phyloP scores from a whole-genome alignment of 1,284 basidiomycete genomes.

The Schizophyllum commune region DNA sequence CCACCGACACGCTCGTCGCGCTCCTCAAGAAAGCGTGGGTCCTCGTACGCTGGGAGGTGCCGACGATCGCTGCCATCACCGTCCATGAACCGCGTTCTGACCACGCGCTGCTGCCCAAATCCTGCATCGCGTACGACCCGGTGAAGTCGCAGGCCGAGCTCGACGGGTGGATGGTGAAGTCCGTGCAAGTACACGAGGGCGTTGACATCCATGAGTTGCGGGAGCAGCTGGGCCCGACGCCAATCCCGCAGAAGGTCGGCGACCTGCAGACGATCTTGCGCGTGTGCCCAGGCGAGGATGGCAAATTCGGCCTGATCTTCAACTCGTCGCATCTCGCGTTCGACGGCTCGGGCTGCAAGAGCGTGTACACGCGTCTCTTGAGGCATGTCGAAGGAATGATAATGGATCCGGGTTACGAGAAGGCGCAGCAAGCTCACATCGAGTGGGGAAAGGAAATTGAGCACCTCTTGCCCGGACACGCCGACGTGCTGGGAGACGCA shows the following conservation, averaged over 20 bases:
- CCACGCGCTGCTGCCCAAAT: background rate
- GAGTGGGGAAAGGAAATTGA: background rate
- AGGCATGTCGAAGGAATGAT: background rate
- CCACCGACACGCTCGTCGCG: background rate
- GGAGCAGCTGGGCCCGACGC: background rate
- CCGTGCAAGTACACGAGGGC: background rate
- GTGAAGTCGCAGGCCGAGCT: background rate
- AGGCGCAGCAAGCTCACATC: background rate
- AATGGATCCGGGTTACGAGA: background rate
- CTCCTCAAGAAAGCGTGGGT: background rate
- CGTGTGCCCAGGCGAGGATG: background rate
- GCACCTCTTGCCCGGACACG: background rate
- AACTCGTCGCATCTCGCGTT: background rate
- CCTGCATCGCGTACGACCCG: background rate
- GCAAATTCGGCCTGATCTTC: background rate
- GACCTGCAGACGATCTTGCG: background rate
- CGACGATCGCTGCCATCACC: background rate
- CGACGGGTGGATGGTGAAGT: background rate
- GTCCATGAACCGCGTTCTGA: background rate
- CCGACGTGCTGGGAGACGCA: background rate
- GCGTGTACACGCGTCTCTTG: background rate
- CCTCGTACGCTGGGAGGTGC: background rate
- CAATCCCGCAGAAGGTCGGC: background rate
- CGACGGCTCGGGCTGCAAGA: background rate
- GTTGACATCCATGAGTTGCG: background rate